Percentiles rank a stretch among this genome's conserved stretches.
Evolutionary conservation across 164 flowering plant genomes (phyloP).

Genomic region (Chloranthus sessilifolius): DNA sequence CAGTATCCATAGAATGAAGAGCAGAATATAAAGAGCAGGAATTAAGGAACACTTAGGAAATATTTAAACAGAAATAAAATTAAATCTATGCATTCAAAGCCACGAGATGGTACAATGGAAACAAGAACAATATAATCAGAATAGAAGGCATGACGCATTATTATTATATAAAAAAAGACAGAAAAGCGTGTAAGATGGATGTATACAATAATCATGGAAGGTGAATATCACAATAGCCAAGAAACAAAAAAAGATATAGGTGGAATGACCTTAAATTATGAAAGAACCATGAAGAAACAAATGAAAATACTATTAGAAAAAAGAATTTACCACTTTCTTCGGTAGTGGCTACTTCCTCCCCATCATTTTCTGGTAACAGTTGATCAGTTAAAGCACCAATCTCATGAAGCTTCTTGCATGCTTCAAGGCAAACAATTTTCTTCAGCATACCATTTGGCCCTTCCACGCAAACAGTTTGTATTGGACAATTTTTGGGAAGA

Average conservation of each 20-base stretch:
- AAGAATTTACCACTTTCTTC: slow-evolving; percentile 38
- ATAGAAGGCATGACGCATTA: too few relatives aligned
- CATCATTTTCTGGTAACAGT: slow-evolving; percentile 62
- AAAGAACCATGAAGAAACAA: neutral
- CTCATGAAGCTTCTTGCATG: slow-evolving; percentile 70
- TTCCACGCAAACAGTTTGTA: slow-evolving; percentile 36
- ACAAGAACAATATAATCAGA: too few relatives aligned
- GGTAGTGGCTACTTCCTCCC: slow-evolving; percentile 30
- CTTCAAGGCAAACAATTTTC: slow-evolving; percentile 69
- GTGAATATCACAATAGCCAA: neutral
- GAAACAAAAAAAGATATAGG: neutral
- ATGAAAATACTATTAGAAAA: neutral
- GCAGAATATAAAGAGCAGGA: too few relatives aligned
- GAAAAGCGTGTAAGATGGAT: too few relatives aligned
- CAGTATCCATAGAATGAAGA: neutral
- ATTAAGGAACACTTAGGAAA: too few relatives aligned
- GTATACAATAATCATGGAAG: too few relatives aligned
- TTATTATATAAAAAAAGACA: too few relatives aligned
- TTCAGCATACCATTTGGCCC: slow-evolving; percentile 42
- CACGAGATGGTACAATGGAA: too few relatives aligned
- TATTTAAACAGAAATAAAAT: too few relatives aligned
- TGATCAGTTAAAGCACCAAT: slow-evolving; percentile 72
- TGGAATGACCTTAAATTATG: neutral
- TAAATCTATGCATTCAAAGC: too few relatives aligned
- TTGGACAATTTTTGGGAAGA: slow-evolving; percentile 77